Conservation (phyloP, 2,329 filamentous ascomycete species). For the Neonectria neomacrospora region DNA sequence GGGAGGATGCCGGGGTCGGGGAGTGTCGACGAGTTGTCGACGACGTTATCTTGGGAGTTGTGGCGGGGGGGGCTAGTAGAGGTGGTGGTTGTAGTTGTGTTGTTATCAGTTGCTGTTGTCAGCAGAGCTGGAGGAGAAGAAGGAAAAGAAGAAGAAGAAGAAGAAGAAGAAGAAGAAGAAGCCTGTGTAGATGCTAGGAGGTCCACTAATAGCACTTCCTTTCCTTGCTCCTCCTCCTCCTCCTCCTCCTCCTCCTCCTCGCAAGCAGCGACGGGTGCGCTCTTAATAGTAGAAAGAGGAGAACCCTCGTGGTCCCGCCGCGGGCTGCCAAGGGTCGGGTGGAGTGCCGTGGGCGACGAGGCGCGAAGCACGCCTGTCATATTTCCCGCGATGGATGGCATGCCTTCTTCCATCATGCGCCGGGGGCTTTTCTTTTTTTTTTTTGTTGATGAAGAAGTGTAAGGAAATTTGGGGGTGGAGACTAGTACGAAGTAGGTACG, state of each 20-base stretch:
- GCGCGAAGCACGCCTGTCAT: conserved; percentile 45
- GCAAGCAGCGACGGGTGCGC: conserved; percentile 26
- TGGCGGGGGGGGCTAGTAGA: background rate
- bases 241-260: conserved; percentile 16
- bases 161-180: background rate
- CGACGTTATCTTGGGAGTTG: background rate
- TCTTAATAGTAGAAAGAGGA: conserved; percentile 35
- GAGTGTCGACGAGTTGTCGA: background rate
- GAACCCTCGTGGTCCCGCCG: conserved; percentile 32
- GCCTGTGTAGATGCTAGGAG: background rate
- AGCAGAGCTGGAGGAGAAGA: too few relatives aligned
- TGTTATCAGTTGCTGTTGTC: background rate
- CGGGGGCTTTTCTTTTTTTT: conserved; percentile 14
- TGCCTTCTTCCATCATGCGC: background rate
- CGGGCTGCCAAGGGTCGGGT: conserved; percentile 60
- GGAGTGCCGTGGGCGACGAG: conserved; percentile 60
- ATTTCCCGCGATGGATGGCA: conserved; percentile 29
- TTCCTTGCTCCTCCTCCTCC: too few relatives aligned
- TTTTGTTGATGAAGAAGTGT: conserved; percentile 19
- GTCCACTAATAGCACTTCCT: background rate
- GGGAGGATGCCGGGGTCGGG: conserved; percentile 1
- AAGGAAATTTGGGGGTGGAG: conserved; percentile 13
- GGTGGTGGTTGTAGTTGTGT: background rate
- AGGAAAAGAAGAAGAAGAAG: background rate
- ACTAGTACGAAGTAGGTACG: background rate